Evolutionary conservation across 1,284 basidiomycete species (phyloP), one percentile per base, ranked within the genome.

Genomic region (Malassezia yamatoensis): DNA sequence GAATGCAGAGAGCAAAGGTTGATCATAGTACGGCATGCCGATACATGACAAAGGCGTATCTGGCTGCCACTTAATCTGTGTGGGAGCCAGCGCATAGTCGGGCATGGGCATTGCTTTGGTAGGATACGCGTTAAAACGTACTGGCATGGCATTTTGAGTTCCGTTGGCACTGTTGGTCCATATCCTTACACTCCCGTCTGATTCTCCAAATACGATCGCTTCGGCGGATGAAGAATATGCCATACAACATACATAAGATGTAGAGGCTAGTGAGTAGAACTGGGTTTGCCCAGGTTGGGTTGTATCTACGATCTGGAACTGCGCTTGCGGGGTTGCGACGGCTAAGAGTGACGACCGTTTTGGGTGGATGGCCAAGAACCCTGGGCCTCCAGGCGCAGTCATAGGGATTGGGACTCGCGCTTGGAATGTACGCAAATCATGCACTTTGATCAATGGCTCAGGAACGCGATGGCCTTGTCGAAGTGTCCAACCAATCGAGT

Each of bases 201-300:
- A 85, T 66, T 96, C 91, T 1, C 89, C 90, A 64, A 94, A 91
- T 0, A 88, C 90, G 67, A 98, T 80, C 67, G 90, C 94, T 47
- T 88, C 85, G 20, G 88, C 89, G 1, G 85, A 85, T 1, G 88
- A 84, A 1, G 90, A 90, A 33, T 96, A 79, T 5, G 89, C 84
- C 62, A 85, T 81, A 40, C 87, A 85, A 1, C 85, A 89, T 55
- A 96, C 77, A 73, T 84, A 91, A 0, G 87, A 85, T 0, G 81
- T 67, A 6, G 54, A 56, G 13, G 41, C 16, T 29, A 56, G 42
- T 21, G 40, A 16, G 72, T 85, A 85, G 66, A 90, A 90, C 63
- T 81, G 82, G 7, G 79, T 77, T 56, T 82, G 81, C 20, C 79
- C 79, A 0, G 83, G 82, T 62, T 86, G 85, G 21, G 82, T 81